Conservation (phyloP, 805 yeast genomes). For the Lipomyces yamanashiensis region DNA sequence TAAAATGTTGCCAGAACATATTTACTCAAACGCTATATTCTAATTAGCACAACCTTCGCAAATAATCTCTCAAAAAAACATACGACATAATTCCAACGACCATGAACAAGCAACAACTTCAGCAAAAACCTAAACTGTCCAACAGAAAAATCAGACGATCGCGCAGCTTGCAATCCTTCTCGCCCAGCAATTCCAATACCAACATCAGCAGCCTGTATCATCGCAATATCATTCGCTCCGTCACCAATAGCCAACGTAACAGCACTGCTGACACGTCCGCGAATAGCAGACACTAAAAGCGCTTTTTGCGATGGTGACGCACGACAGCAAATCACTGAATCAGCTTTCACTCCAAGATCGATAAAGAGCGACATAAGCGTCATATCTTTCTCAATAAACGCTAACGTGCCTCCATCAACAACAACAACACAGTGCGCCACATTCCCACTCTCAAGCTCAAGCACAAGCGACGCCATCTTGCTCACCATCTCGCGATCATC, state of each 20-base stretch:
- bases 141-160: conserved; percentile 91
- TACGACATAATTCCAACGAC: conserved; percentile 84
- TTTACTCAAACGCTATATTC: conserved; percentile 72
- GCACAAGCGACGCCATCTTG: conserved; percentile 72
- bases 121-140: conserved; percentile 88
- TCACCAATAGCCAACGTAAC: conserved; percentile 97
- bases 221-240: conserved; percentile 98
- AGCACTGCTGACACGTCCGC: conserved; percentile 65
- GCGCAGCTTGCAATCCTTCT: conserved; percentile 96
- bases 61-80: neutral
- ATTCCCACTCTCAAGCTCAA: conserved; percentile 69
- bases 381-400: conserved; percentile 71
- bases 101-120: conserved; percentile 88
- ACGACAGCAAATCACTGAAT: conserved; percentile 92
- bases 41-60: neutral
- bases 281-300: conserved; percentile 77
- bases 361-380: conserved; percentile 75
- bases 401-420: conserved; percentile 88
- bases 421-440: conserved; percentile 96
- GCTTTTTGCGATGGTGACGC: conserved; percentile 98
- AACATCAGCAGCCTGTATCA: conserved; percentile 98
- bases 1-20: conserved; percentile 92
- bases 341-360: conserved; percentile 83
- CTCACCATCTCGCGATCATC: conserved; percentile 63
- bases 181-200: conserved; percentile 97